A percentile compares a stretch with the other conserved stretches of the same genome.
Evolutionary conservation across 169 alveolate genomes (phyloP).

Genomic region (Plasmodium relictum): DNA sequence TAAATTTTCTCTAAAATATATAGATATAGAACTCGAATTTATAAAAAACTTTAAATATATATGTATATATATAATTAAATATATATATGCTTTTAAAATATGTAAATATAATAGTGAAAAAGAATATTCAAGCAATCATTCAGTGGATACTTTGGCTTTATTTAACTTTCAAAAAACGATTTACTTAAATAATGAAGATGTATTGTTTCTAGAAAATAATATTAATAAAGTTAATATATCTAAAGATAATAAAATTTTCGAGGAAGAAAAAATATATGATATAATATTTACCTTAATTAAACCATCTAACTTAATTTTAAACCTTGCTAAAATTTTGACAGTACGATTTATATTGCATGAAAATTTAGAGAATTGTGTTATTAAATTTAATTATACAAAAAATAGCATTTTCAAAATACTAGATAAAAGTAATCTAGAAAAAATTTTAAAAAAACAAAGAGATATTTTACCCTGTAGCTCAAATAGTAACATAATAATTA

Average conservation of each 20-base stretch:
- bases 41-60: background rate
- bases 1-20: conserved; percentile 21
- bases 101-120: background rate
- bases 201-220: conserved; percentile 36
- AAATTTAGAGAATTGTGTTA: conserved; percentile 27
- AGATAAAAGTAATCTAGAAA: background rate
- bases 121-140: background rate
- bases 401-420: conserved; percentile 10
- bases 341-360: conserved; percentile 47
- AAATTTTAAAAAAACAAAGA: background rate
- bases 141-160: conserved; percentile 1
- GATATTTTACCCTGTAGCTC: background rate
- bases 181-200: conserved; percentile 42
- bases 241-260: background rate
- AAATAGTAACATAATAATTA: background rate
- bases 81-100: conserved; percentile 27
- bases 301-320: conserved; percentile 42
- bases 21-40: conserved; percentile 42
- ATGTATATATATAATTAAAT: conserved; percentile 46
- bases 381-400: background rate
- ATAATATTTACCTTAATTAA: conserved; percentile 21
- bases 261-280: conserved; percentile 23
- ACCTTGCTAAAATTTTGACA: conserved; percentile 33
- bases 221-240: conserved; percentile 1
- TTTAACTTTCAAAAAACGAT: background rate